Percentiles rank a stretch among this genome's conserved stretches.
These are phyloP conservation scores for Haematococcus sp. DNA, from an alignment of 139 green algal species.

Conservation along the genomic window DNA sequence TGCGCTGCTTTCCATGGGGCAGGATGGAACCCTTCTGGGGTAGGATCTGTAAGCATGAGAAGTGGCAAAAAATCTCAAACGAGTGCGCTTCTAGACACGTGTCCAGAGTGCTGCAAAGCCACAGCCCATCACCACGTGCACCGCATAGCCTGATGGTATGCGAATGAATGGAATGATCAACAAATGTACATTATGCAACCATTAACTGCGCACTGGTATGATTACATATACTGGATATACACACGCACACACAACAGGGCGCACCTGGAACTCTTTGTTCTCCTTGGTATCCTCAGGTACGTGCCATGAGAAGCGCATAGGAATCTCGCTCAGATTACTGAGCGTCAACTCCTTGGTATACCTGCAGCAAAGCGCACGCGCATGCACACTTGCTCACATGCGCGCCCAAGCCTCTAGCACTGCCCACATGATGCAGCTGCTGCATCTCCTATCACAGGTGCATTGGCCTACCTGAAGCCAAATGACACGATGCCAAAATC, in stretches of 20 bases:
- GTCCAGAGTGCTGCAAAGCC: no score
- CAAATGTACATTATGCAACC: no score
- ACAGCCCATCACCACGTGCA: no score
- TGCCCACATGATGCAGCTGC: no score
- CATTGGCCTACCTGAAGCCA: conserved; percentile 62
- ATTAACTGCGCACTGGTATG: no score
- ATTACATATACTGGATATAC: no score
- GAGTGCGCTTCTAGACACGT: no score
- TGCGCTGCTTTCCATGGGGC: conserved; percentile 46
- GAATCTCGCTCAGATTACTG: conserved; percentile 74
- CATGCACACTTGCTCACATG: no score
- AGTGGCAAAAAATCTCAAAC: no score
- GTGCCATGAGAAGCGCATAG: conserved; percentile 65
- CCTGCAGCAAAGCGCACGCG: conserved; percentile 17
- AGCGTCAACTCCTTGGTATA: conserved; percentile 67
- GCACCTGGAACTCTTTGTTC: conserved; percentile 43
- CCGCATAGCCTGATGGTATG: no score
- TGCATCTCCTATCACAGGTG: background rate
- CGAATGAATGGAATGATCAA: no score
- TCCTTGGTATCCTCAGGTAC: conserved; percentile 44
- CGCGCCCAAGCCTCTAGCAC: no score
- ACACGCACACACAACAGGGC: background rate
- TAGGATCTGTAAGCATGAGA: conserved; percentile 23
- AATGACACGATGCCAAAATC: conserved; percentile 74
- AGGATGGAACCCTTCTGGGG: conserved; percentile 59